Conservation (phyloP, 371 early-diverging fungal species). For the Lichtheimia ornata region DNA sequence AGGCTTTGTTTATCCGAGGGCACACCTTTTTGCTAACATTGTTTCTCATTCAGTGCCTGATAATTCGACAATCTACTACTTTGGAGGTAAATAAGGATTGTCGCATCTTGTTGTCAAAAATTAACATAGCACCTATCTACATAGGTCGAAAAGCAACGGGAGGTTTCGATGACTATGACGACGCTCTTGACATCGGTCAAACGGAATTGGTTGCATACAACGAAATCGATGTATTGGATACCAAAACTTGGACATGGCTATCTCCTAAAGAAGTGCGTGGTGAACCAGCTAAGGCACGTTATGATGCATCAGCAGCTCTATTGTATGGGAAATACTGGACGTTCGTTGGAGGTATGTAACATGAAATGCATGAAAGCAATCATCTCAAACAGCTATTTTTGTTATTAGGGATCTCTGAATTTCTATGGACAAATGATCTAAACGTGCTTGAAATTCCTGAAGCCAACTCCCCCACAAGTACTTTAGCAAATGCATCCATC, state of each 20-base stretch:
- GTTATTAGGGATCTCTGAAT: background rate
- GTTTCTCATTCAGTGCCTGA: background rate
- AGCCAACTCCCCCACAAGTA: too few relatives aligned
- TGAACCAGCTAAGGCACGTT: background rate
- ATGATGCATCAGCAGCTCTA: background rate
- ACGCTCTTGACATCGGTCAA: background rate
- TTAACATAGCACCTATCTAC: background rate
- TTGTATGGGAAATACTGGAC: background rate
- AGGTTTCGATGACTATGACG: background rate
- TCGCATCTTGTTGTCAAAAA: background rate
- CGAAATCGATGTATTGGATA: background rate
- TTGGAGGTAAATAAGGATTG: background rate
- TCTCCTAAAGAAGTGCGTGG: background rate
- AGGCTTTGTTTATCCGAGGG: background rate
- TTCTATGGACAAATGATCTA: background rate
- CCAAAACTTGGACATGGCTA: background rate
- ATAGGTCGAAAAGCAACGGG: background rate
- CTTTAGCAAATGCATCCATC: background rate
- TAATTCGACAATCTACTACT: background rate
- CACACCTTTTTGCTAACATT: too few relatives aligned
- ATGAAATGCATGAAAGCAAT: background rate
- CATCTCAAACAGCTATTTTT: background rate
- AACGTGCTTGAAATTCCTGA: background rate
- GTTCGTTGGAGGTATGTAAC: background rate
- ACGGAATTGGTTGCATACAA: background rate